phyloP scores from a whole-genome alignment of 2,329 filamentous ascomycete species.

The Colletotrichum lindemuthianum region DNA sequence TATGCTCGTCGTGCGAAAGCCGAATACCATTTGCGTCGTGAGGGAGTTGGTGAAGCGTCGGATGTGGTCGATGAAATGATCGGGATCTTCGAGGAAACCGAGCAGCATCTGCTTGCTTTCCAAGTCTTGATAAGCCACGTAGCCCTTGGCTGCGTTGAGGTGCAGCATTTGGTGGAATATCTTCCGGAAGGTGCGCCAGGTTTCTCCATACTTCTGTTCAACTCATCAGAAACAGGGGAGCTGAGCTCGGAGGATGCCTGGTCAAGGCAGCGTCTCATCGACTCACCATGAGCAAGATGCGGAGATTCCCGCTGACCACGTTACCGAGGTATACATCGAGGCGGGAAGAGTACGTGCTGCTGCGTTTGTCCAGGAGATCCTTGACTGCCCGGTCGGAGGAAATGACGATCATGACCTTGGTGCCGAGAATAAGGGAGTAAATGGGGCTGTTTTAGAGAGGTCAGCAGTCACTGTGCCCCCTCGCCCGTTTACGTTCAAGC shows the following conservation, averaged over 20 bases:
- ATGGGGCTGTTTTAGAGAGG: conserved; percentile 47
- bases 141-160: conserved; percentile 48
- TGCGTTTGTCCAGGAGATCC: conserved; percentile 61
- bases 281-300: conserved; percentile 23
- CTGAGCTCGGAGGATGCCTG: no score
- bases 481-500: no score
- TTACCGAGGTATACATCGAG: conserved; percentile 38
- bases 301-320: conserved; percentile 7
- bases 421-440: conserved; percentile 61
- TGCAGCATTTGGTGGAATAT: conserved; percentile 52
- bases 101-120: conserved; percentile 60
- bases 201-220: conserved; percentile 19
- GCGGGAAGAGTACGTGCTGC: conserved; percentile 59
- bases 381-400: conserved; percentile 56
- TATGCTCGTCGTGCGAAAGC: conserved; percentile 54
- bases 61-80: conserved; percentile 55
- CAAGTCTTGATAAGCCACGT: conserved; percentile 48
- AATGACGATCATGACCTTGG: conserved; percentile 57
- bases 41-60: conserved; percentile 60
- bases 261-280: not conserved
- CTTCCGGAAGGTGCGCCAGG: conserved; percentile 37
- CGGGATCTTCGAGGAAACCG: conserved; percentile 47
- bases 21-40: conserved; percentile 62
- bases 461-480: no score
- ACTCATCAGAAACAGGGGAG: not conserved